These are phyloP conservation scores for Microcos paniculata DNA, from an alignment of 345 rosid species.

Conservation along the genomic window DNA sequence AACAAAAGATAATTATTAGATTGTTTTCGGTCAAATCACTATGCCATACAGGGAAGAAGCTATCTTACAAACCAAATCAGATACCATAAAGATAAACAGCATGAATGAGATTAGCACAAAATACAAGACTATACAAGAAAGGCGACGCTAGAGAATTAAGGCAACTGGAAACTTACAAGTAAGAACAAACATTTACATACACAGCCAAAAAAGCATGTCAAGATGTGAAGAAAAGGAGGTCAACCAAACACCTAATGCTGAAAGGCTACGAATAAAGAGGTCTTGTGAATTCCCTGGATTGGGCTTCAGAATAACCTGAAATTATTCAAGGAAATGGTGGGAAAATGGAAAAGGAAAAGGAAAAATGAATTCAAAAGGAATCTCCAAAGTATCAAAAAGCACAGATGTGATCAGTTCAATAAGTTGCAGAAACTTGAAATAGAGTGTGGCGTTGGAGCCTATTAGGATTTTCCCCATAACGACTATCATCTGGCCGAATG, in stretches of 20 bases:
- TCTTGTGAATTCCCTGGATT: slow-evolving; percentile 97
- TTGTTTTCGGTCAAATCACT: neutral
- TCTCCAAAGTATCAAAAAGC: neutral
- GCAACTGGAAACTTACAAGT: neutral
- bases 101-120: neutral
- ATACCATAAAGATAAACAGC: neutral
- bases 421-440: slow-evolving; percentile 62
- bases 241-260: slow-evolving; percentile 72
- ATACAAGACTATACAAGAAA: neutral
- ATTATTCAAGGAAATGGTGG: slow-evolving; percentile 15
- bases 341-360: neutral
- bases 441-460: slow-evolving; percentile 97
- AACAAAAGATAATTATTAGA: neutral
- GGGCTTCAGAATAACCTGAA: slow-evolving; percentile 90
- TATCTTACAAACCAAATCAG: neutral
- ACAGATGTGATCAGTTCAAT: neutral
- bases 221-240: slow-evolving; percentile 4
- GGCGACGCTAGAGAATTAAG: neutral
- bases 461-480: slow-evolving; percentile 95
- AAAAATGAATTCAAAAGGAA: neutral
- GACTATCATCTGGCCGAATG: slow-evolving; percentile 94
- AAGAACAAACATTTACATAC: neutral
- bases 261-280: slow-evolving; percentile 81
- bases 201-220: slow-evolving; percentile 2
- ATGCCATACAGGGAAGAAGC: neutral